These are phyloP conservation scores for Daedaleopsis nitida DNA, from an alignment of 768 basidiomycete species.

Conservation along the genomic window DNA sequence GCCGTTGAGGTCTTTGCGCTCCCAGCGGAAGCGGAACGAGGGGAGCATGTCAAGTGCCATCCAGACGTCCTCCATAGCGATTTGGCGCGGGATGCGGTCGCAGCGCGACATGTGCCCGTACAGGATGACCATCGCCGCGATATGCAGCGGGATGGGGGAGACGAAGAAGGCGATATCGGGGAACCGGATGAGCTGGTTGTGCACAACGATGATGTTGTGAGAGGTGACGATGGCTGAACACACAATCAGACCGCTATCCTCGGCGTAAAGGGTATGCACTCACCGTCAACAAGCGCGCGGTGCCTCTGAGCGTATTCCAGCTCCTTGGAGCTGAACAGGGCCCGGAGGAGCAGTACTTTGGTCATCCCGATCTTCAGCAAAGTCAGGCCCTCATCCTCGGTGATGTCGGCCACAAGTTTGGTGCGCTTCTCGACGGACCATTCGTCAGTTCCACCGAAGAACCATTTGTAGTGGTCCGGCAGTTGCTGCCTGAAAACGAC, in stretches of 20 bases:
- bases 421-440: conserved; percentile 69
- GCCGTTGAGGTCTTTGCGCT: conserved; percentile 77
- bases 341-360: conserved; percentile 75
- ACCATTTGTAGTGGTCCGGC: conserved; percentile 71
- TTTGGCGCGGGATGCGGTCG: conserved; percentile 60
- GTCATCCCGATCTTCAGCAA: conserved; percentile 83
- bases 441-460: conserved; percentile 77
- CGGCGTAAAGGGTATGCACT: conserved; percentile 21
- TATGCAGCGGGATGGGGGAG: conserved; percentile 86
- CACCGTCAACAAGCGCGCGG: conserved; percentile 79
- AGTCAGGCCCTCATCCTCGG: conserved; percentile 81
- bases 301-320: conserved; percentile 65
- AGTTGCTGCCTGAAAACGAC: conserved; percentile 66
- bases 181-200: conserved; percentile 81
- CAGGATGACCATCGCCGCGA: conserved; percentile 89
- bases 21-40: conserved; percentile 91
- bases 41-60: conserved; percentile 88
- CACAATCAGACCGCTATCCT: not conserved
- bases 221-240: conserved; percentile 75
- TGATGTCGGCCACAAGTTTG: conserved; percentile 70
- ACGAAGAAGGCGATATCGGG: conserved; percentile 89
- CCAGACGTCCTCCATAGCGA: conserved; percentile 82
- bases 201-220: conserved; percentile 85
- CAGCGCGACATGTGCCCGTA: conserved; percentile 85
- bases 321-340: conserved; percentile 77